Base-by-base conservation (phyloP, 306 rosid species). In the Urtica urens region DNA sequence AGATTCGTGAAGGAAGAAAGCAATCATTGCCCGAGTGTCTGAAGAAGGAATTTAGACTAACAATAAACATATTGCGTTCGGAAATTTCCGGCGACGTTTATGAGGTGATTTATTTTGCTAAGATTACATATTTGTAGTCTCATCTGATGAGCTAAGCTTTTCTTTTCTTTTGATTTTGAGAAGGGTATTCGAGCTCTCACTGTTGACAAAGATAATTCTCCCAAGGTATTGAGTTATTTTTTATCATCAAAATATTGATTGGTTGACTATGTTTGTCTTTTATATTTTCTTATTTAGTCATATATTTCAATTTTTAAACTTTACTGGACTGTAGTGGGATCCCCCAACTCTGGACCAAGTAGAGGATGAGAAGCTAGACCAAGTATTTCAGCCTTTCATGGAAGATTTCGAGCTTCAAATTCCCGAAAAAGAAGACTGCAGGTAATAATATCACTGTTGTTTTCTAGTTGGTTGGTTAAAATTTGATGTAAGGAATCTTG, bases 111-210 rank as follows among this genome's bases (percentile, higher is more conserved):
- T 9, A 57, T 35, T 28, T 55, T 10, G 33, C 55, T 7, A n/a
- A 20, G 12, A n/a, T 31, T 17, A 19, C 34, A 20, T 18, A 27
- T 55, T 11, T 43, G 4, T 35, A n/a, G n/a, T n/a, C n/a, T 16
- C 33, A 29, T 44, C 37, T 20, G 49, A 53, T 68, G 42, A 66
- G 40, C 55, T 58, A 53, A 75, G 46, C 22, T 35, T 41, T 27
- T 55, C 5, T 64, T 62, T 16, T 68, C 29, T 67, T 54, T 65
- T 63, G 48, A 61, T 51, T 49, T 58, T 51, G 47, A 46, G 41
- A 62, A 90, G 95, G 99, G 99, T 66, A 85, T 90, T 35, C 72
- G 99, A 61, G 83, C 95, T 72, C 75, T 90, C 79, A 74, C 87
- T 55, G 64, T 90, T 55, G 95, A 90, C 79, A 90, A 81, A 71